These are phyloP conservation scores for Exophiala sp. DNA, from an alignment of 2,329 filamentous ascomycete genomes.

Conservation along the genomic window DNA sequence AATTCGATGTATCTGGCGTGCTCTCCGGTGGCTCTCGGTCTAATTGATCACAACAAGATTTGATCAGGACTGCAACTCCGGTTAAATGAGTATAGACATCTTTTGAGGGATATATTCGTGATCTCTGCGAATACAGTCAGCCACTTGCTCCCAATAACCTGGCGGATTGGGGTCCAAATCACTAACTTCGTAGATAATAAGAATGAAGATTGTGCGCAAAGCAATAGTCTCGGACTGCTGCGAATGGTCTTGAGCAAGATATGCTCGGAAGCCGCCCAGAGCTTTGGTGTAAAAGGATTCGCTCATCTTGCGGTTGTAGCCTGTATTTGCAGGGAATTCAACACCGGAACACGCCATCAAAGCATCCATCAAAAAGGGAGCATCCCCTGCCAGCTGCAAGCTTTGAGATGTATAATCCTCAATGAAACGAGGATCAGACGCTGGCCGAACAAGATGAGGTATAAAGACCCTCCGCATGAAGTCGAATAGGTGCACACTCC, in stretches of 20 bases:
- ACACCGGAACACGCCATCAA: conserved; percentile 28
- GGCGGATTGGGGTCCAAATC: neutral
- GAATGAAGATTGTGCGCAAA: conserved; percentile 23
- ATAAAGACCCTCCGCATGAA: conserved; percentile 27
- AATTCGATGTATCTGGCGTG: conserved; percentile 1
- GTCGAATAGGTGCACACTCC: conserved; percentile 25
- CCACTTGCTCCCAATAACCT: neutral
- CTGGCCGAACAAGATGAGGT: conserved; percentile 27
- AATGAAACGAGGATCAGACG: conserved; percentile 14
- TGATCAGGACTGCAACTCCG: conserved; percentile 28
- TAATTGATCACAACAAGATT: conserved; percentile 9
- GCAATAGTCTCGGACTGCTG: conserved; percentile 13
- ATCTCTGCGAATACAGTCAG: conserved; percentile 15
- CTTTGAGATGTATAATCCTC: conserved; percentile 17
- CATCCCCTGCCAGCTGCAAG: conserved; percentile 15
- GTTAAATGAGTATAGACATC: conserved; percentile 27
- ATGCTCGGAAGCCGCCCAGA: conserved; percentile 1
- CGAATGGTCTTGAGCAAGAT: neutral
- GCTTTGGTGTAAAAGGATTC: conserved; percentile 23
- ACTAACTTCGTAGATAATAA: conserved; percentile 31
- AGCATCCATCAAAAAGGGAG: conserved; percentile 28
- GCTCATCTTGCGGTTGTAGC: conserved; percentile 14
- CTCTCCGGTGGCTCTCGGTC: neutral
- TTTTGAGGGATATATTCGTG: conserved; percentile 20
- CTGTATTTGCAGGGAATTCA: conserved; percentile 21